phyloP scores from a whole-genome alignment of 305 asterid genomes.

The Solanum chacoense region DNA sequence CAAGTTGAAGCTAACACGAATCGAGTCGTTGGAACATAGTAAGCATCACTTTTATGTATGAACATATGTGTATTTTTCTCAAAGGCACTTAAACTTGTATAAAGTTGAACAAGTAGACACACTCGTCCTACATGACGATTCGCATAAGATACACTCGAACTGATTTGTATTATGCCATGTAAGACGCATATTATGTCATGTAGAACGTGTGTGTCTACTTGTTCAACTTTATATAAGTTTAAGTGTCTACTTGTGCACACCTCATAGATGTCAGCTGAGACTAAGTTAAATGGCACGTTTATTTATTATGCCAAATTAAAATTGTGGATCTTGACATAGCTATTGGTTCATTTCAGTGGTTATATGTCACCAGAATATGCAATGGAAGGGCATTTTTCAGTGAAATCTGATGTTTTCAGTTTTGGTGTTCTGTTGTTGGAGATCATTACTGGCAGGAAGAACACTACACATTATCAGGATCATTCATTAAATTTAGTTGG shows the following conservation, averaged over 20 bases:
- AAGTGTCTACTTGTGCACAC: not conserved
- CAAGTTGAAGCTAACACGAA: constrained; percentile 26
- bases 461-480: constrained; percentile 8
- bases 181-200: too few relatives aligned
- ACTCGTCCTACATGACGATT: not conserved
- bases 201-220: not conserved
- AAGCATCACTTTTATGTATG: not conserved
- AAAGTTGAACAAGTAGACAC: not conserved
- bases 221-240: not conserved
- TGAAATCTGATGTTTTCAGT: constrained; percentile 30
- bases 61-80: not conserved
- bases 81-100: not conserved
- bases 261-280: not conserved
- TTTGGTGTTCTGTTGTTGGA: constrained; percentile 30
- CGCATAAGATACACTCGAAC: not conserved
- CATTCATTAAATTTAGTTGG: constrained; percentile 15
- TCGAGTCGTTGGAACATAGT: constrained; percentile 35
- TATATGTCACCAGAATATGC: constrained; percentile 44
- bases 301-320: not conserved
- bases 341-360: constrained; percentile 16
- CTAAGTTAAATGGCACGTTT: not conserved
- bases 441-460: constrained; percentile 27
- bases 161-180: not conserved
- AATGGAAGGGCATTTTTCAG: constrained; percentile 28
- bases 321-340: not conserved